Conservation (phyloP, 768 basidiomycete species). For the Mycena latifolia region DNA sequence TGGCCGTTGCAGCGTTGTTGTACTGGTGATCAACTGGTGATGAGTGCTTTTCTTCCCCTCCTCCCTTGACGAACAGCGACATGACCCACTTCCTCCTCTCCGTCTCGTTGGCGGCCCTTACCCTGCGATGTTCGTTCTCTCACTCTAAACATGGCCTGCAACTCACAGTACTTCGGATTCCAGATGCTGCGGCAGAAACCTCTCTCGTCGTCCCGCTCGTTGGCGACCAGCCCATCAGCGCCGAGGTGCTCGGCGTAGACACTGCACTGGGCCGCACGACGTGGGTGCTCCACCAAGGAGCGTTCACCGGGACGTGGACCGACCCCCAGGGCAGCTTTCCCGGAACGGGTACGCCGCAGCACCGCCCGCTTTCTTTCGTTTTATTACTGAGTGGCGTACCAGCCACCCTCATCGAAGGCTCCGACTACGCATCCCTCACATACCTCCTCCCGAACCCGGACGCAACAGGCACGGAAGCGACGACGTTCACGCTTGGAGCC, state of each 20-base stretch:
- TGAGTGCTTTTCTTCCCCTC: too few species aligned
- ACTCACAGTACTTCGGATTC: too few species aligned
- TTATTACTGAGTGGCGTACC: too few species aligned
- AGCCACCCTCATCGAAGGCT: constrained; percentile 61
- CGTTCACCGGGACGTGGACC: constrained; percentile 31
- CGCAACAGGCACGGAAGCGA: too few species aligned
- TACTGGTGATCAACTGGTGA: too few species aligned
- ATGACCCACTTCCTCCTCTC: too few species aligned
- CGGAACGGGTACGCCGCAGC: constrained; percentile 34
- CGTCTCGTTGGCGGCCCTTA: too few species aligned
- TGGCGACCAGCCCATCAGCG: constrained; percentile 31
- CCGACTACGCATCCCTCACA: constrained; percentile 53
- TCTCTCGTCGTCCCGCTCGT: constrained; percentile 29
- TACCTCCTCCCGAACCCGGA: constrained; percentile 40
- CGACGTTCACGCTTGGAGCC: constrained; percentile 34
- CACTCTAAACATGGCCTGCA: too few species aligned
- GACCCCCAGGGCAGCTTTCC: constrained; percentile 34
- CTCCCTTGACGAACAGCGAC: too few species aligned
- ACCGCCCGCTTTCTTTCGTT: background rate
- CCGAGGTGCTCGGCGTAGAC: constrained; percentile 30
- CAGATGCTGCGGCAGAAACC: constrained; percentile 29
- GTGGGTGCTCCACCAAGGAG: constrained; percentile 31
- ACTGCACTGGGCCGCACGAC: constrained; percentile 25
- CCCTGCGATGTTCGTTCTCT: too few species aligned
- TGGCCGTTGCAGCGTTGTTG: too few species aligned